Percentiles rank a stretch among this genome's conserved stretches.
These are phyloP conservation scores for Fallopia convolvulus DNA, from an alignment of 148 eudicot genomes.

Conservation along the genomic window DNA sequence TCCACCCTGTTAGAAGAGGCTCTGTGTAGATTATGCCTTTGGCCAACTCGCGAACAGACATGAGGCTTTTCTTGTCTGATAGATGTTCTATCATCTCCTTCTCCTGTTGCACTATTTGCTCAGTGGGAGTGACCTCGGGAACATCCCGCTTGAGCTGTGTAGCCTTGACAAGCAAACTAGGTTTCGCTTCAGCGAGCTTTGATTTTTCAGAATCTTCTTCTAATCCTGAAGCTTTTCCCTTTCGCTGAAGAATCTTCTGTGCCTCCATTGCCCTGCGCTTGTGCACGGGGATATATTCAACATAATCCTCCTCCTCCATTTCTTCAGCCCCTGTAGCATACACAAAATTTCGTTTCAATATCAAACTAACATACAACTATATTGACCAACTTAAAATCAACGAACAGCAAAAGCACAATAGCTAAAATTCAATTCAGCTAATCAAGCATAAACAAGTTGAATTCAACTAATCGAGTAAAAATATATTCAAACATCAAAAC, in stretches of 20 bases:
- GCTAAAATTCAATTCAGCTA: too few relatives aligned
- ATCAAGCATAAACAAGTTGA: too few relatives aligned
- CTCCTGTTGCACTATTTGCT: conserved; percentile 56
- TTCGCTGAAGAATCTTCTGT: conserved; percentile 60
- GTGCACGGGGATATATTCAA: conserved; percentile 70
- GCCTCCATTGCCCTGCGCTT: conserved; percentile 76
- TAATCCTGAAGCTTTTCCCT: conserved; percentile 31
- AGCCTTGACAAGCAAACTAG: conserved; percentile 59
- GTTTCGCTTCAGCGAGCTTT: conserved; percentile 46
- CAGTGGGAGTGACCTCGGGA: conserved; percentile 57
- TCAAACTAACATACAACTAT: too few relatives aligned
- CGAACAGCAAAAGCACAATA: too few relatives aligned
- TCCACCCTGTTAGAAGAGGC: conserved; percentile 76
- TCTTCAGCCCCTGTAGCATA: conserved; percentile 13
- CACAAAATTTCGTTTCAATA: not conserved
- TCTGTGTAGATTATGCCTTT: conserved; percentile 78
- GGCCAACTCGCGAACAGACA: conserved; percentile 84
- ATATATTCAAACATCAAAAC: too few relatives aligned
- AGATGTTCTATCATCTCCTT: conserved; percentile 85
- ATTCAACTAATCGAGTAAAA: too few relatives aligned
- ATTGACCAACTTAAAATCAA: too few relatives aligned
- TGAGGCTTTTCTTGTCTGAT: conserved; percentile 61
- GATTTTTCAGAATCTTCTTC: conserved; percentile 51
- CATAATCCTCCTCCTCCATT: conserved; percentile 61
- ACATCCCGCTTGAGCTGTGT: conserved; percentile 65